These are phyloP conservation scores for Sphaerobolus stellatus DNA, from an alignment of 1,284 basidiomycete genomes.

Conservation along the genomic window DNA sequence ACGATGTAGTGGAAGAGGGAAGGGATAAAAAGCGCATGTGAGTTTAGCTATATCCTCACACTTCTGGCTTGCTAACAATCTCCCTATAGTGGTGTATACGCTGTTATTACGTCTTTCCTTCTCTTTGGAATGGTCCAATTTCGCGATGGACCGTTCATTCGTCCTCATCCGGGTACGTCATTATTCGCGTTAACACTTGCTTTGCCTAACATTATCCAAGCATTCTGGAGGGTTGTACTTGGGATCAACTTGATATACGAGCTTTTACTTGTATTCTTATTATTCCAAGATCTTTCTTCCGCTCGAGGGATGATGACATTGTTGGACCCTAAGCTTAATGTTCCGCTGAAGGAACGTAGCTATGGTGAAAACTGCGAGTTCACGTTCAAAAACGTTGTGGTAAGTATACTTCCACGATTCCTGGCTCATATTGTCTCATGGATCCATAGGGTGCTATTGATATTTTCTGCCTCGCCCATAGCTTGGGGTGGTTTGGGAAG, in stretches of 20 bases:
- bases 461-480: slow-evolving; percentile 80
- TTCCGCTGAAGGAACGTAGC: slow-evolving; percentile 74
- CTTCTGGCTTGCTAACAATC: neutral
- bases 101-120: slow-evolving; percentile 66
- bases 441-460: slow-evolving; percentile 66
- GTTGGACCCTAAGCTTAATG: slow-evolving; percentile 69
- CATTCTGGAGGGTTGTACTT: slow-evolving; percentile 72
- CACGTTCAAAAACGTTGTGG: slow-evolving; percentile 65
- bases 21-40: slow-evolving; percentile 75
- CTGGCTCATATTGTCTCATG: slow-evolving; percentile 6
- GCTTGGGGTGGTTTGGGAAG: slow-evolving; percentile 85
- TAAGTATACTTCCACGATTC: slow-evolving; percentile 33
- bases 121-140: slow-evolving; percentile 83
- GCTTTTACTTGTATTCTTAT: slow-evolving; percentile 72
- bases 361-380: slow-evolving; percentile 78
- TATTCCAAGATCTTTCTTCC: slow-evolving; percentile 80
- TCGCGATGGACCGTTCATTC: slow-evolving; percentile 78
- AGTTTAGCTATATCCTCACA: slow-evolving; percentile 29
- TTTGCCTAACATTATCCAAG: slow-evolving; percentile 20
- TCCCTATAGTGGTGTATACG: slow-evolving; percentile 61
- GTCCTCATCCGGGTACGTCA: slow-evolving; percentile 54
- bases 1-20: slow-evolving; percentile 77
- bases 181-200: slow-evolving; percentile 23
- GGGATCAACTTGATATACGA: slow-evolving; percentile 82
- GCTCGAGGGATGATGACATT: slow-evolving; percentile 76